These are phyloP conservation scores for Adansonia gregorii DNA, from an alignment of 441 rosid species.

Conservation along the genomic window DNA sequence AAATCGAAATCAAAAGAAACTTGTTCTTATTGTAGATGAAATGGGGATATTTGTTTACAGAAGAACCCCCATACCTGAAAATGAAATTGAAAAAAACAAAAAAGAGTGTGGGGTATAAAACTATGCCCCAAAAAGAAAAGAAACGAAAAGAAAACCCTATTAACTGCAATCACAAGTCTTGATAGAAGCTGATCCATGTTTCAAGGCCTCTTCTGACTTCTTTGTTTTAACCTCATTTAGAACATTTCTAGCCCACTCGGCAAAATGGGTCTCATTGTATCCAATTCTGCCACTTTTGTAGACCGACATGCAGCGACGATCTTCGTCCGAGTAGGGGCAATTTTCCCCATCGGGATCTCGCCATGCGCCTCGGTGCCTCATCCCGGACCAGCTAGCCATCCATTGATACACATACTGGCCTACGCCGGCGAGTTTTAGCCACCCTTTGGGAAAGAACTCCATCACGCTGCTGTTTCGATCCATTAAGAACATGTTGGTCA, in stretches of 20 bases:
- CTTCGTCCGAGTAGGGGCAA: conserved; percentile 55
- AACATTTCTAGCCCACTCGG: conserved; percentile 58
- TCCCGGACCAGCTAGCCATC: conserved; percentile 74
- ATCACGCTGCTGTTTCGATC: conserved; percentile 67
- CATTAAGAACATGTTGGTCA: conserved; percentile 70
- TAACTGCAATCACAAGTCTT: conserved; percentile 36
- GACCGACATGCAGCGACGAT: conserved; percentile 70
- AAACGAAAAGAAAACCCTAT: conserved; percentile 12
- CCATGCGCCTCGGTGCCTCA: conserved; percentile 71
- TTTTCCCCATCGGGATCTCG: conserved; percentile 56
- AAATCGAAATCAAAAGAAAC: not conserved
- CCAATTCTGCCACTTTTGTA: conserved; percentile 66
- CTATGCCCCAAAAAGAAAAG: not conserved
- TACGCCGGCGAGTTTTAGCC: conserved; percentile 68
- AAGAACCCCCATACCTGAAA: not conserved
- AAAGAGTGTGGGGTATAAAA: conserved; percentile 1
- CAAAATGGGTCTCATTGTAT: conserved; percentile 51
- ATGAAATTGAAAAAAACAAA: not conserved
- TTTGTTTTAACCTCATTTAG: conserved; percentile 38
- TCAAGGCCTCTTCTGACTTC: conserved; percentile 29
- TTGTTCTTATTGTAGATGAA: not conserved
- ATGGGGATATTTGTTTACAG: not conserved
- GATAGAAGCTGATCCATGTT: conserved; percentile 21
- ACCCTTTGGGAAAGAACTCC: conserved; percentile 78
- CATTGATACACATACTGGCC: conserved; percentile 65